These are phyloP conservation scores for Eucalyptus leucophloia DNA, from an alignment of 345 rosid species.

Conservation along the genomic window DNA sequence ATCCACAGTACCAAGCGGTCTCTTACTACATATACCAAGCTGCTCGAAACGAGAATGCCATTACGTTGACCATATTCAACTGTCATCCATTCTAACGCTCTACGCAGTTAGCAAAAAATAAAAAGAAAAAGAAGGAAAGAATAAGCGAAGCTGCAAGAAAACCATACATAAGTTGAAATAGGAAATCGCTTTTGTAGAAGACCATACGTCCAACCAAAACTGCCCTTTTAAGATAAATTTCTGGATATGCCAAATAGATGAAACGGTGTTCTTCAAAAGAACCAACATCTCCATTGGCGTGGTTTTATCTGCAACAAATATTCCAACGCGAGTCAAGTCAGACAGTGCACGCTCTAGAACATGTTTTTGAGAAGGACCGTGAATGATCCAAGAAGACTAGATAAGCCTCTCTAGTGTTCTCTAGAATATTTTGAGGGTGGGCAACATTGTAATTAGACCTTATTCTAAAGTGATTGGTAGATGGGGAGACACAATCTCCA, in stretches of 20 bases:
- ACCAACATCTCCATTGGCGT: constrained; percentile 51
- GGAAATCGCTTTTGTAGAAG: neutral
- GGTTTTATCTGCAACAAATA: constrained; percentile 18
- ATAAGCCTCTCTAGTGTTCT: neutral
- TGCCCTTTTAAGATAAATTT: neutral
- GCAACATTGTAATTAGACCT: no score
- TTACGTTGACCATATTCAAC: no score
- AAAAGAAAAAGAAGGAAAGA: neutral
- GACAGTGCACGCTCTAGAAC: neutral
- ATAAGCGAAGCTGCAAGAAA: neutral
- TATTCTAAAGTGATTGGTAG: no score
- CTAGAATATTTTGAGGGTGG: neutral
- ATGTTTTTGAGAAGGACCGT: neutral
- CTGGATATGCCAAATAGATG: neutral
- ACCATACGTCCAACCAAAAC: neutral
- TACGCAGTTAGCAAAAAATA: neutral
- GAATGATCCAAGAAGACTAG: neutral
- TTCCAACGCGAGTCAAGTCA: neutral
- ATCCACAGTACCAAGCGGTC: neutral
- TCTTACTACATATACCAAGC: no score
- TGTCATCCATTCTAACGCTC: neutral
- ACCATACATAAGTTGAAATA: neutral
- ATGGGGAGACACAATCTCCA: no score
- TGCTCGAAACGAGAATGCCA: no score
- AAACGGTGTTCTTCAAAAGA: constrained; percentile 23